Base-by-base conservation (phyloP, 805 yeast species). In the Brettanomyces custersianus region DNA sequence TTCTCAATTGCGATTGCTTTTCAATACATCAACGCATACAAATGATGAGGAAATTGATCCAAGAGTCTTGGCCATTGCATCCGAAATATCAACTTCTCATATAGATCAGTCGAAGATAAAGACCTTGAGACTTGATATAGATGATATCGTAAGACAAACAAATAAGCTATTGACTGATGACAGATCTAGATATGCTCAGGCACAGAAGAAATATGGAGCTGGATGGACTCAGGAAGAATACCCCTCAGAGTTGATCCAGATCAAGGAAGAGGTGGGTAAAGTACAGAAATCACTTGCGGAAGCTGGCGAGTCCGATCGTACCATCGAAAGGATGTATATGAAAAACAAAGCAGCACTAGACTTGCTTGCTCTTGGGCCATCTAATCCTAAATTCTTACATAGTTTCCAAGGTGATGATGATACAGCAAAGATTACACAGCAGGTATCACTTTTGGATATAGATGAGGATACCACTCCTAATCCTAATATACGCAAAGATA, bases 301-400 rank as follows among this genome's bases (percentile, higher is more conserved):
- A 35, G 83, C 87, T 0, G 65, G 75, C 1, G 62, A 60, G 21
- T 68, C 83, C 2, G 92, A 82, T 54, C 55, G 63, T 3, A 68
- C 67, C 41, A 54, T 82, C 8, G 66, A 69, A 36, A 59, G 61
- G 2, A 51, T 78, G 30, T 66, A 76, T 23, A 66, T 65, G 6
- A 57, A 63, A 2, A 60, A 57, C 42, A 42, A 59, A 18, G 35
- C 51, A 1, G 80, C 72, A 34, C 51, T 78, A 16, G 52, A 59
- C 0, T 43, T 66, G 10, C 54, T 81, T 33, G 51, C 51, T 3
- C 59, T 63, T 31, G 81, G 78, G 1, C 57, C 68, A 4, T 34
- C 48, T 3, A 63, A 68, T 33, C 46, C 57, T 4, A 65, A 56
- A 36, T 68, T 70, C 44, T 59, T 57, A 32, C 47, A 46, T 3